Percentiles rank a stretch among this genome's conserved stretches.
phyloP scores from a whole-genome alignment of 768 basidiomycete genomes.

The Calvatia gigantea region DNA sequence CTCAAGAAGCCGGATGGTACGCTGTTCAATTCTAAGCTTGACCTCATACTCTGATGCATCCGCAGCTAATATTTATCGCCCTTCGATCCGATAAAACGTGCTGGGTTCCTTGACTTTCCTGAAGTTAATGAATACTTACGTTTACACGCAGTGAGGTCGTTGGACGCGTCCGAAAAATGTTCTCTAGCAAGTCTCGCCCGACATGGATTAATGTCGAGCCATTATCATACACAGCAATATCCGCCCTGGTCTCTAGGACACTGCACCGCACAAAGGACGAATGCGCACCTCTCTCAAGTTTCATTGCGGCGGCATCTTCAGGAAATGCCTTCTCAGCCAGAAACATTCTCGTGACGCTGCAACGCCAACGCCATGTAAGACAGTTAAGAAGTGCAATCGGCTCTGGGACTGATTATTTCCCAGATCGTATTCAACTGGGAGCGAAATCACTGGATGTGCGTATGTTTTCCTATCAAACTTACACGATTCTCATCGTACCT shows the following conservation, averaged over 20 bases:
- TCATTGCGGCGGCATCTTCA: constrained; percentile 53
- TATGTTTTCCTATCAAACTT: constrained; percentile 8
- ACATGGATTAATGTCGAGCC: constrained; percentile 71
- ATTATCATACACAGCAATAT: constrained; percentile 52
- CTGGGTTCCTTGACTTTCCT: background rate
- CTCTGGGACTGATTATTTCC: background rate
- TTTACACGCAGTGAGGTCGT: constrained; percentile 35
- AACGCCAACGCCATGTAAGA: constrained; percentile 59
- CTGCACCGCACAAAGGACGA: constrained; percentile 58
- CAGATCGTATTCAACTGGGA: constrained; percentile 68
- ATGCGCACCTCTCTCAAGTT: constrained; percentile 46
- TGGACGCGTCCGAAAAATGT: constrained; percentile 53
- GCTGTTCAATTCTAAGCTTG: constrained; percentile 8
- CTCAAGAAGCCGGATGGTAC: constrained; percentile 63
- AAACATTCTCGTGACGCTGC: constrained; percentile 59
- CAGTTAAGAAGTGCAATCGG: background rate
- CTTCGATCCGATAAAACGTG: constrained; percentile 55
- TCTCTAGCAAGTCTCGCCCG: constrained; percentile 50
- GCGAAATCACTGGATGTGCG: constrained; percentile 63
- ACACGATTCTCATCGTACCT: constrained; percentile 2
- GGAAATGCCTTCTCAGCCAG: constrained; percentile 73
- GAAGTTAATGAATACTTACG: background rate
- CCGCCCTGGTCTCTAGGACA: constrained; percentile 58
- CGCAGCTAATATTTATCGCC: constrained; percentile 62
- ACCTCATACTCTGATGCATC: background rate